Base-by-base conservation (phyloP, 345 rosid species). In the Moricandia arvensis region DNA sequence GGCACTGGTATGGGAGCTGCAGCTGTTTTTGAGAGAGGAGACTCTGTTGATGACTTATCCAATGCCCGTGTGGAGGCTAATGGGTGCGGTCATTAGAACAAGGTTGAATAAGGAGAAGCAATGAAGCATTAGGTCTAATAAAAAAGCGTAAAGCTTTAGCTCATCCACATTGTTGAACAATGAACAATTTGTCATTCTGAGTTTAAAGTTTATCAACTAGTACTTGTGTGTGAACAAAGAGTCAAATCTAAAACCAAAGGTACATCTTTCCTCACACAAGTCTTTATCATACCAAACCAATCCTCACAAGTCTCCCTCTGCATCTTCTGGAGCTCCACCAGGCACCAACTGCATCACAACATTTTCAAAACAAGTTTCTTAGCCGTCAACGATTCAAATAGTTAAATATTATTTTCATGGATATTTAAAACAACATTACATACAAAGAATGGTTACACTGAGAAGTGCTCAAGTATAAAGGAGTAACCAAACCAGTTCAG, bases 1-100 rank as follows among this genome's bases (percentile, higher is more conserved):
- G 97, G 93, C 45, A 74, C 87, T 0, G 95, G 95, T 7, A 90
- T 91, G 97, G 95, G 98, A 13, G 97, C 97, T 13, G 95, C 97
- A 30, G 98, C 93, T 55, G 96, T 91, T 68, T 85, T 94, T 0
- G 97, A 90, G 70, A 87, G 93, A 80, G 97, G 97, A 53, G 97
- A 89, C 73, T 76, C 77, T 16, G 81, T 65, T 6, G 96, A 94
- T 59, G 85, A 75, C 47, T 38, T 86, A 5, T 75, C 85, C 63
- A 85, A 88, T 35, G 87, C 86, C 53, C 77, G 77, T 41, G 63
- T 59, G n/a, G 18, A 5, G 53, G 75, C 64, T 58, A 68, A 74
- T 60, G 81, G 63, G 18, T 74, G 68, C 13, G 41, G 53, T 24
- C 81, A 80, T 51, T 79, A 87, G 63, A 86, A 86, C 3, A 79